Conservation (phyloP, 305 asterid genomes). For the Fraxinus greggii region DNA sequence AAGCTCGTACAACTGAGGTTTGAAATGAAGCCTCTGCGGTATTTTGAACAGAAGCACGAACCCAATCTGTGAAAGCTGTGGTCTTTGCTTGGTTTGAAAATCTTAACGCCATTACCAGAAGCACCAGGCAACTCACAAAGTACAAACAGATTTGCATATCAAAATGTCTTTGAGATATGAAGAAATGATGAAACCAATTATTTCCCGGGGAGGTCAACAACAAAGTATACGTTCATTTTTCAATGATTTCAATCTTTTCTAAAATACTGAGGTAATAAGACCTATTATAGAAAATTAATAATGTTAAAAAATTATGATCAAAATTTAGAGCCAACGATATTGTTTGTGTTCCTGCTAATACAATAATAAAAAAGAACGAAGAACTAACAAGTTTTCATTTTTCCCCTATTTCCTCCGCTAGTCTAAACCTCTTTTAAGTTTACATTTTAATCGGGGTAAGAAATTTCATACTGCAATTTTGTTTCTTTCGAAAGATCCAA, state of each 20-base stretch:
- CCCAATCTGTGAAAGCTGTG: not conserved
- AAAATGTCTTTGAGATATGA: not conserved
- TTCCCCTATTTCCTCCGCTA: not conserved
- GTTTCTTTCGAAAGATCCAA: not conserved
- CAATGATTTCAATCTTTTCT: not conserved
- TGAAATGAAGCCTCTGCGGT: not conserved
- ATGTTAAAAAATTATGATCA: not conserved
- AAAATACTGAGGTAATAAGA: not conserved
- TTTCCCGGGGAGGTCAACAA: not conserved
- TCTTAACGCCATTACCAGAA: not conserved
- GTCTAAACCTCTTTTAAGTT: not conserved
- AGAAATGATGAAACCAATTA: not conserved
- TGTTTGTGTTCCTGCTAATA: not conserved
- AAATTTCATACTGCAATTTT: not conserved
- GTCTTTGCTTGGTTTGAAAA: not conserved
- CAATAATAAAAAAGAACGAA: not conserved
- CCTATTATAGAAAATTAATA: not conserved
- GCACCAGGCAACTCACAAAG: not conserved
- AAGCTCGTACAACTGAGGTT: not conserved
- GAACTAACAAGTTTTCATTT: not conserved
- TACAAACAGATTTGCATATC: not conserved
- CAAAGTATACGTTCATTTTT: not conserved
- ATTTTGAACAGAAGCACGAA: not conserved
- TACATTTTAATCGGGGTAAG: not conserved
- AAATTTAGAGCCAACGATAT: not conserved